These are phyloP conservation scores for Astragalus membranaceus DNA, from an alignment of 306 rosid genomes.

Conservation along the genomic window DNA sequence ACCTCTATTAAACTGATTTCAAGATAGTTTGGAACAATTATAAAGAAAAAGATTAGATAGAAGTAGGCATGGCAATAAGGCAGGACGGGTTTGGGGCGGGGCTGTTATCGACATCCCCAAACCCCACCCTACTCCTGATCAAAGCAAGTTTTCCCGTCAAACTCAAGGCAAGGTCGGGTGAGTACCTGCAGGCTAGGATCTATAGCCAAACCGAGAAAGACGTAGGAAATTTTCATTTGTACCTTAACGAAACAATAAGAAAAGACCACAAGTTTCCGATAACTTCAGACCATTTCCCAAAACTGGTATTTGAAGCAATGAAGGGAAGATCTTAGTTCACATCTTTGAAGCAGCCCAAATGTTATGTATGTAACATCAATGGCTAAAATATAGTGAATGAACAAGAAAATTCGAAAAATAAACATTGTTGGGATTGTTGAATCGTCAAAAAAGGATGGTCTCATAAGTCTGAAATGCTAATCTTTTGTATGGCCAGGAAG, in stretches of 20 bases:
- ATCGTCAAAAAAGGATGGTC: neutral
- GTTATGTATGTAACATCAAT: neutral
- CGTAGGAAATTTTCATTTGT: neutral
- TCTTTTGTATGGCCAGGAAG: neutral
- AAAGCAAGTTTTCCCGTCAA: no score
- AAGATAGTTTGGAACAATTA: neutral
- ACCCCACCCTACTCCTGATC: no score
- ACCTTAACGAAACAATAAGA: conserved; percentile 1
- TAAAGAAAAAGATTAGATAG: conserved; percentile 1
- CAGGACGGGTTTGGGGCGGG: no score
- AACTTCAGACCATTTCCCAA: neutral
- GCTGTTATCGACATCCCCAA: no score
- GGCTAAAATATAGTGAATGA: conserved; percentile 3
- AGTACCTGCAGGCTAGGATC: no score
- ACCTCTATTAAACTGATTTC: neutral
- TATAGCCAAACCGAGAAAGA: no score
- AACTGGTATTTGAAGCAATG: neutral
- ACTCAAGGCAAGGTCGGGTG: no score
- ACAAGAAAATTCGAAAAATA: neutral
- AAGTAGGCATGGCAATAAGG: neutral
- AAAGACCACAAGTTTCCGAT: neutral
- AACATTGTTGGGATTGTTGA: neutral
- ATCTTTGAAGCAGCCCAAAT: neutral
- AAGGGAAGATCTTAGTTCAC: neutral
- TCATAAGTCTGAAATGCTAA: neutral